Base-by-base conservation (phyloP, 441 rosid genomes). In the Melastoma candidum region DNA sequence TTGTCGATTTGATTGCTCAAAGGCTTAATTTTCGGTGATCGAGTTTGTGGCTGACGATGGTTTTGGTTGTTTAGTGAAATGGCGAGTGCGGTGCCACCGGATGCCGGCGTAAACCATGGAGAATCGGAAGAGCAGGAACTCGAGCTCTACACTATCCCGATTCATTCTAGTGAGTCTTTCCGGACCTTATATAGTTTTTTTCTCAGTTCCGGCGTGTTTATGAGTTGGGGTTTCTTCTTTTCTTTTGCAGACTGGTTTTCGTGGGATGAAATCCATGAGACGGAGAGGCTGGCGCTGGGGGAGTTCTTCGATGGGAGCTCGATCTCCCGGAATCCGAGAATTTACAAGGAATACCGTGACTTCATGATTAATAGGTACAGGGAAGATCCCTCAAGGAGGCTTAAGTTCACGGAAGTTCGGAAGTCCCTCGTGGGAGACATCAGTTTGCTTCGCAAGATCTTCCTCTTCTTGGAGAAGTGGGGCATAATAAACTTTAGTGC, bases 241-340 rank as follows among this genome's bases (percentile, higher is more conserved):
- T 39, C 41, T 11, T 25, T 26, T 11, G 3, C 63, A 83, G 96
- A 90, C 68, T 92, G 98, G 96, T 92, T 92, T 64, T 58, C 73
- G 41, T 92, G 98, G 98, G 83, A 79, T 60, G 94, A 87, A 32
- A 87, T 92, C 54, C 94, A 92, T 78, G 88, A 86, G 58, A 84
- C 76, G 0, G 98, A 93, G 71, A 74, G 87, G 66, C 59, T 59
- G 44, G 83, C 77, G 25, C 64, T 93, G 51, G 75, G 61, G 54
- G 97, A 88, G 58, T 93, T 88, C 74, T 93, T 85, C 77, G 87
- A 74, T 53, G 85, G 85, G 49, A 78, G 76, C 69, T 88, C 98
- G n/a, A 78, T 86, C 45, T 82, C 95, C 3, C 73, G 96, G 68
- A 88, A 95, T 11, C 97, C 96, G 1, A 88, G 78, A 70, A 76